Percentiles rank a stretch among this genome's conserved stretches.
Conservation (phyloP, 768 basidiomycete species). For the Daedalea quercina region DNA sequence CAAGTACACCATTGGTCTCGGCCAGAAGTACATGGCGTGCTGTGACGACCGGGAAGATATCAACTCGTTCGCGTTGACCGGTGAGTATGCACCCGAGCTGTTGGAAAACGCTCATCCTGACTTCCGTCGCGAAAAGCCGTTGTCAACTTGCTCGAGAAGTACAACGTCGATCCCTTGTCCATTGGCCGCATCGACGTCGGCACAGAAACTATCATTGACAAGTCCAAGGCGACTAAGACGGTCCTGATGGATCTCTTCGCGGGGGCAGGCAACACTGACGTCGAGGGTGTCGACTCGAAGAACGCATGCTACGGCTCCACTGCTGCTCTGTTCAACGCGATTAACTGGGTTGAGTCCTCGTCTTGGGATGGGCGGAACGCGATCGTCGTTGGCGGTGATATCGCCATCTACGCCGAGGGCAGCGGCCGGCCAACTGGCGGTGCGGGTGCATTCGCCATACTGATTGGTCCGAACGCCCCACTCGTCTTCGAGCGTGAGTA, state of each 20-base stretch:
- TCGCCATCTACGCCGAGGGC: constrained; percentile 97
- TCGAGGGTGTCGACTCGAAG: constrained; percentile 98
- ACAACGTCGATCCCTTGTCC: constrained; percentile 91
- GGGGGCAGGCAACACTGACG: constrained; percentile 87
- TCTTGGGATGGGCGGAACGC: constrained; percentile 98
- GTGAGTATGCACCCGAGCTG: constrained; percentile 32
- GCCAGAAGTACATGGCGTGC: constrained; percentile 98
- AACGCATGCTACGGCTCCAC: constrained; percentile 99
- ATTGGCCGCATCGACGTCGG: constrained; percentile 98
- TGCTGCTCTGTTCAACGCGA: constrained; percentile 95
- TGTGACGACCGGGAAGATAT: constrained; percentile 98
- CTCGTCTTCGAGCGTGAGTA: constrained; percentile 89
- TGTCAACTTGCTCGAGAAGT: constrained; percentile 84
- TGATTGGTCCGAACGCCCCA: constrained; percentile 95
- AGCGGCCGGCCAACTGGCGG: constrained; percentile 93
- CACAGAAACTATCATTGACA: constrained; percentile 99
- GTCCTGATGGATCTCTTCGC: constrained; percentile 98
- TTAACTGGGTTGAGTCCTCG: constrained; percentile 96
- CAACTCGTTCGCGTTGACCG: constrained; percentile 94
- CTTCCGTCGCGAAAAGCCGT: constrained; percentile 50
- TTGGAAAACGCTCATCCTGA: background rate
- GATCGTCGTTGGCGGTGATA: constrained; percentile 94
- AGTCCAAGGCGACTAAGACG: constrained; percentile 98
- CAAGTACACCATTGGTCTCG: constrained; percentile 98
- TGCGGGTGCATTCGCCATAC: constrained; percentile 90